Conservation (phyloP, 176 grass and related monocot species). For the Paspalum notatum region DNA sequence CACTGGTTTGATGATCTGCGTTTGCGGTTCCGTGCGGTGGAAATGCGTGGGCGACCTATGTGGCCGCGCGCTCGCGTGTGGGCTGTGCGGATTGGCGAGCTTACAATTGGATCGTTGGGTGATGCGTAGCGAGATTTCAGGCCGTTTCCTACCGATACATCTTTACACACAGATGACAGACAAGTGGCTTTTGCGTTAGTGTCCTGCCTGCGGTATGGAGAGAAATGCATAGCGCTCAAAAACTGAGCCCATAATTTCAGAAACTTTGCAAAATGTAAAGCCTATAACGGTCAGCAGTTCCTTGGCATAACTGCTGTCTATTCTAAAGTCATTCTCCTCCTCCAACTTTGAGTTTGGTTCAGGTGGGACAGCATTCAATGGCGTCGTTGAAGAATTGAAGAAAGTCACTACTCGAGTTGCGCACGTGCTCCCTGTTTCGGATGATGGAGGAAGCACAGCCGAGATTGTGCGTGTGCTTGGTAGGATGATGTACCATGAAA, state of each 20-base stretch:
- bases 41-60: not conserved
- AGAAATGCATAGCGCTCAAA: not conserved
- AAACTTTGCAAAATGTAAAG: not conserved
- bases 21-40: not conserved
- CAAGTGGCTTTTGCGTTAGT: not conserved
- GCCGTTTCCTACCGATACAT: not conserved
- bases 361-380: constrained; percentile 95
- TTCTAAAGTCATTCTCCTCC: not conserved
- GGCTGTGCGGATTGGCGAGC: not conserved
- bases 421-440: constrained; percentile 93
- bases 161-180: not conserved
- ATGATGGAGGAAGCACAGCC: constrained; percentile 96
- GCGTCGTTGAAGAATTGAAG: constrained; percentile 89
- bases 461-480: constrained; percentile 98
- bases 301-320: not conserved
- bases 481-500: constrained; percentile 31
- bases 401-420: constrained; percentile 80
- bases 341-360: constrained; percentile 27
- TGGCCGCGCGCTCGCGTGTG: not conserved
- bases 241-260: not conserved
- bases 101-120: not conserved
- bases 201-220: too few species aligned
- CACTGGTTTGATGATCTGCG: not conserved
- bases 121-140: not conserved
- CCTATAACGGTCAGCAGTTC: not conserved